Conservation (phyloP, 768 basidiomycete species). For the Harrya chromipes region DNA sequence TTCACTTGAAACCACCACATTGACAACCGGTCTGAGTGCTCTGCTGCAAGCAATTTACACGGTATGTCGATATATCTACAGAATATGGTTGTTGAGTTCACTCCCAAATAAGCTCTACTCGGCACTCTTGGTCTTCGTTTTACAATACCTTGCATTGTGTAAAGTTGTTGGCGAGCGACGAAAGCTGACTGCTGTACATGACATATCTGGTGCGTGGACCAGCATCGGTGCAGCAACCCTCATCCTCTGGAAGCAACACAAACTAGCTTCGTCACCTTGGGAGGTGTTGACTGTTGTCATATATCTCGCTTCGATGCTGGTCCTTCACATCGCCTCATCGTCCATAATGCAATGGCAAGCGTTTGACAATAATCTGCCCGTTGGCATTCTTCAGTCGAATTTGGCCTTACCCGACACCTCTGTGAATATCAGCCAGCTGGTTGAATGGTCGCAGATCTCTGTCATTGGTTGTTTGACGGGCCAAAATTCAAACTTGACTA, state of each 20-base stretch:
- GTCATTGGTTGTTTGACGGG: background rate
- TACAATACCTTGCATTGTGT: slow-evolving; percentile 13
- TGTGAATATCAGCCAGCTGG: background rate
- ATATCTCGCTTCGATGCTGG: slow-evolving; percentile 16
- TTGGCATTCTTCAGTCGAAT: slow-evolving; percentile 1
- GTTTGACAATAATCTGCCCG: slow-evolving; percentile 8
- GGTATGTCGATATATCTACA: background rate
- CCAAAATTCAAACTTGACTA: background rate
- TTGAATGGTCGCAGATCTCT: background rate
- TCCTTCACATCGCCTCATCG: slow-evolving; percentile 22
- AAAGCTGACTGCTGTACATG: slow-evolving; percentile 20
- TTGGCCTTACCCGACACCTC: background rate
- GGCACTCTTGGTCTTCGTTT: slow-evolving; percentile 13
- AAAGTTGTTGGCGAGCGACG: slow-evolving; percentile 1
- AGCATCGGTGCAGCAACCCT: slow-evolving; percentile 21
- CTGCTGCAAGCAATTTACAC: slow-evolving; percentile 5
- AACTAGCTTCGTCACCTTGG: slow-evolving; percentile 4
- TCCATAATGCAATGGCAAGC: too few relatives aligned
- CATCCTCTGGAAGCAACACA: slow-evolving; percentile 19
- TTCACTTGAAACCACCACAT: background rate
- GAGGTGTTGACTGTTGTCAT: slow-evolving; percentile 1
- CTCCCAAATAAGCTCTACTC: slow-evolving; percentile 11
- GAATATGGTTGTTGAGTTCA: background rate
- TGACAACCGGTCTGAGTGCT: background rate
- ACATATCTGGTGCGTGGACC: slow-evolving; percentile 17